A percentile compares a stretch with the other conserved stretches of the same genome.
phyloP scores from a whole-genome alignment of 352 stramenopile species.

The Elongisporangium prolatum region DNA sequence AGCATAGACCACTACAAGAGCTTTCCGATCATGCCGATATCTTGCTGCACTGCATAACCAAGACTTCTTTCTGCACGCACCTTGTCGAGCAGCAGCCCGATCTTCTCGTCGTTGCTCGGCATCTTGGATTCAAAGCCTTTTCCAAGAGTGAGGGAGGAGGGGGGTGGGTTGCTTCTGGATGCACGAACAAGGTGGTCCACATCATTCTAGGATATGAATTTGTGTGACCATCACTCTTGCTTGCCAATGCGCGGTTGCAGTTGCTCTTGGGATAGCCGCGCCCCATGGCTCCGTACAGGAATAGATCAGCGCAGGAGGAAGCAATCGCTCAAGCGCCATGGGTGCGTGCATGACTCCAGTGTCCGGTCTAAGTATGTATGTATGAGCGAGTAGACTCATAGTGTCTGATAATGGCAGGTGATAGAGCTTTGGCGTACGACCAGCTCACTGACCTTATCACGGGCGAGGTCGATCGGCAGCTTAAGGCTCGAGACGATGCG shows the following conservation, averaged over 20 bases:
- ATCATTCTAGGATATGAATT: not conserved
- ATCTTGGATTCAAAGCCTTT: conserved; percentile 22
- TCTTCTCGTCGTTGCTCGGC: conserved; percentile 70
- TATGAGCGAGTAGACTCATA: not conserved
- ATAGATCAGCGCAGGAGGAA: not conserved
- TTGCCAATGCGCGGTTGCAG: not conserved
- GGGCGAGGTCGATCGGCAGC: conserved; percentile 54
- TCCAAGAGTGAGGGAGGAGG: not conserved
- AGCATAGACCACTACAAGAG: not conserved
- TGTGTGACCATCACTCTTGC: conserved; percentile 1
- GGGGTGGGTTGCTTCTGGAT: not conserved
- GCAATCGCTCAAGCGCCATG: not conserved
- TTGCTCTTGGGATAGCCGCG: conserved; percentile 1
- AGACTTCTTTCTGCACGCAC: conserved; percentile 14
- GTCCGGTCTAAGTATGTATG: not conserved
- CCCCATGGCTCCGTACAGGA: not conserved
- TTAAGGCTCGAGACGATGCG: conserved; percentile 40
- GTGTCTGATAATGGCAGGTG: conserved; percentile 7
- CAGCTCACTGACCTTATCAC: conserved; percentile 61
- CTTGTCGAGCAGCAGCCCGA: conserved; percentile 80
- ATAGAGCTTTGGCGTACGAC: conserved; percentile 27
- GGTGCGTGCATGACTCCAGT: conserved; percentile 1
- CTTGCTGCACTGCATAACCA: not conserved
- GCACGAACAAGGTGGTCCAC: not conserved
- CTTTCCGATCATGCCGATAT: not conserved